phyloP scores from a whole-genome alignment of 768 basidiomycete species.

The Leucocoprinus birnbaumii region DNA sequence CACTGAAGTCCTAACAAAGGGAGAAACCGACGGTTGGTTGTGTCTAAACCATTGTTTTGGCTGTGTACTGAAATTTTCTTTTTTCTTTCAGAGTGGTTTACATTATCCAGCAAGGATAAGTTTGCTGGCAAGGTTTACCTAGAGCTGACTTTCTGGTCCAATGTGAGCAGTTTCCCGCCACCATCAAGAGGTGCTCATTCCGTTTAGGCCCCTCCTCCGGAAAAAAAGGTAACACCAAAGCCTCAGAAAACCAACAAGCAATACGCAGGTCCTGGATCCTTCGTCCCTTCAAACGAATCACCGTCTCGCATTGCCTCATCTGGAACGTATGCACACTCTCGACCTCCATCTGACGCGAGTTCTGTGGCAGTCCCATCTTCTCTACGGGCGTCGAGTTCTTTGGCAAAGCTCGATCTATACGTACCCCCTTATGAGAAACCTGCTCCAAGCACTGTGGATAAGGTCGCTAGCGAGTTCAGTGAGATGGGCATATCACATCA shows the following conservation, averaged over 20 bases:
- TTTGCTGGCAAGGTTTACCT: slow-evolving; percentile 96
- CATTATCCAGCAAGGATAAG: slow-evolving; percentile 83
- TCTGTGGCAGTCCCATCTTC: slow-evolving; percentile 50
- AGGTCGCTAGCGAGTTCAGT: slow-evolving; percentile 60
- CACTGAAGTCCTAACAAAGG: slow-evolving; percentile 87
- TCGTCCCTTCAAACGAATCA: slow-evolving; percentile 50
- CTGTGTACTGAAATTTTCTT: not conserved
- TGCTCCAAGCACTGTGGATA: slow-evolving; percentile 45
- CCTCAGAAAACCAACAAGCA: slow-evolving; percentile 50
- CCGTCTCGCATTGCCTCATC: slow-evolving; percentile 30
- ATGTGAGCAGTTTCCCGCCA: slow-evolving; percentile 47
- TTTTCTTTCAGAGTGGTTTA: slow-evolving; percentile 80
- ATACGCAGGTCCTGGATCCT: slow-evolving; percentile 79
- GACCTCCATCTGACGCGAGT: slow-evolving; percentile 36
- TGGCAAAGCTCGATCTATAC: slow-evolving; percentile 66
- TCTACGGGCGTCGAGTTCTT: slow-evolving; percentile 58
- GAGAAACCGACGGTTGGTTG: slow-evolving; percentile 90
- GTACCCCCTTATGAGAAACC: slow-evolving; percentile 67
- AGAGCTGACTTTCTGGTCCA: slow-evolving; percentile 96
- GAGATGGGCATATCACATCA: slow-evolving; percentile 53
- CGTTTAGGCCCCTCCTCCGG: slow-evolving; percentile 71
- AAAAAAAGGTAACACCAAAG: slow-evolving; percentile 56
- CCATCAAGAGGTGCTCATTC: slow-evolving; percentile 7
- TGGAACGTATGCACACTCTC: slow-evolving; percentile 32
- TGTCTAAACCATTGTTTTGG: not conserved